Conservation (phyloP, 257 asterid species). For the Nicotiana obtusifolia region DNA sequence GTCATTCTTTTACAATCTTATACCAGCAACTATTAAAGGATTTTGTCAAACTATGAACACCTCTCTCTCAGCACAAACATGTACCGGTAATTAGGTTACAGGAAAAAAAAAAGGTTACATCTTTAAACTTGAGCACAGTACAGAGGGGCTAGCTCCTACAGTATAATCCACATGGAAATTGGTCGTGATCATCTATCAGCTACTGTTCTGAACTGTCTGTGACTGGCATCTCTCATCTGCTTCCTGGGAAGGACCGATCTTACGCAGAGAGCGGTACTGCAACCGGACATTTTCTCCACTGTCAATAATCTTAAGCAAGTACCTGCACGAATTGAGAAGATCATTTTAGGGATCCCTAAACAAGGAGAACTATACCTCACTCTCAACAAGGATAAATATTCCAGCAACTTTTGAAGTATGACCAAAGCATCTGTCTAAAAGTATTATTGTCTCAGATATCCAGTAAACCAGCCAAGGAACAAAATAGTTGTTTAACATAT, state of each 20-base stretch:
- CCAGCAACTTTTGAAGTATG: not conserved
- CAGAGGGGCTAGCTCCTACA: not conserved
- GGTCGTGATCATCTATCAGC: constrained; percentile 25
- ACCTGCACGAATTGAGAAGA: constrained; percentile 40
- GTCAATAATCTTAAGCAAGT: constrained; percentile 71
- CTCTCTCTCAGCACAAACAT: not conserved
- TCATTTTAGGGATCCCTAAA: not conserved
- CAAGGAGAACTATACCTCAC: not conserved
- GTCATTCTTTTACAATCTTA: not conserved
- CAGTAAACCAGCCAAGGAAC: not conserved
- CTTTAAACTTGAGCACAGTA: not conserved
- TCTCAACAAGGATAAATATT: not conserved
- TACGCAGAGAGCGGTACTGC: constrained; percentile 87
- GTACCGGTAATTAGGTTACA: not conserved
- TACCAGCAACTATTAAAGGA: not conserved
- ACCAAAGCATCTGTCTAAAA: not conserved
- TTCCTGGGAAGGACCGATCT: constrained; percentile 40
- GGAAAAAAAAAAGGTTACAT: not conserved
- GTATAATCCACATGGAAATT: not conserved
- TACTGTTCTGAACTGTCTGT: constrained; percentile 61
- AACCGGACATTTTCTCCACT: constrained; percentile 84
- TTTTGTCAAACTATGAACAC: not conserved
- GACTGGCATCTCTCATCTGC: constrained; percentile 44
- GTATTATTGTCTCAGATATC: not conserved
- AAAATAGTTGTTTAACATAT: not conserved